Percentiles rank a stretch among this genome's conserved stretches.
These are phyloP conservation scores for Fennellomyces sp. DNA, from an alignment of 371 early-diverging fungal genomes.

Conservation along the genomic window DNA sequence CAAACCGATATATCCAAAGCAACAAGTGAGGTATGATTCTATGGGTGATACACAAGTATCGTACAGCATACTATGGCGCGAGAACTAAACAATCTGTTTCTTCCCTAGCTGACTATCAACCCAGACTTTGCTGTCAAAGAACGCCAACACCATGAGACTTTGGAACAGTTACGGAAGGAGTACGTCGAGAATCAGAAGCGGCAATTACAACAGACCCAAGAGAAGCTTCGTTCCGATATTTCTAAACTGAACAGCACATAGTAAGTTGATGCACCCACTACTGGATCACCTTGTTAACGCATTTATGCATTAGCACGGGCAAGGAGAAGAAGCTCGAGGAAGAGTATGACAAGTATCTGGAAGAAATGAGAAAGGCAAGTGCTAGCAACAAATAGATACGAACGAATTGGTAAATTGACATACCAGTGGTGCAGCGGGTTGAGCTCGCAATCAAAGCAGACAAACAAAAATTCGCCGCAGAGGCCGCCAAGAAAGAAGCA, in stretches of 20 bases:
- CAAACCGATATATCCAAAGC: background rate
- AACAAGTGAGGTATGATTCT: background rate
- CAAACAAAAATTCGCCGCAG: slow-evolving; percentile 1
- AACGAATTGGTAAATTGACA: background rate
- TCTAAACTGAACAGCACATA: too few relatives aligned
- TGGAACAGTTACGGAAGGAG: background rate
- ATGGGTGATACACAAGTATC: background rate
- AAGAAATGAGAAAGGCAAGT: background rate
- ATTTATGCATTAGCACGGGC: background rate
- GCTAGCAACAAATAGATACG: background rate
- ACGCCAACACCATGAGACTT: background rate
- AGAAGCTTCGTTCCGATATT: too few relatives aligned
- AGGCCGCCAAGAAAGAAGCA: slow-evolving; percentile 4
- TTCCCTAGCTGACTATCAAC: background rate
- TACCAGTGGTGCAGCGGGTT: background rate
- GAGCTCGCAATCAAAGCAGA: background rate
- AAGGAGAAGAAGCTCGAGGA: slow-evolving; percentile 1
- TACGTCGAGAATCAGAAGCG: too few relatives aligned
- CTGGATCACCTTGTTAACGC: background rate
- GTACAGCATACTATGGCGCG: background rate
- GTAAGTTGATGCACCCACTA: too few relatives aligned
- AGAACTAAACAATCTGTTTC: background rate
- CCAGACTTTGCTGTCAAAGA: background rate
- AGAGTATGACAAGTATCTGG: background rate
- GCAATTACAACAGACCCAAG: too few relatives aligned